These are phyloP conservation scores for Jaminaea rosea DNA, from an alignment of 1,284 basidiomycete genomes.

Conservation along the genomic window DNA sequence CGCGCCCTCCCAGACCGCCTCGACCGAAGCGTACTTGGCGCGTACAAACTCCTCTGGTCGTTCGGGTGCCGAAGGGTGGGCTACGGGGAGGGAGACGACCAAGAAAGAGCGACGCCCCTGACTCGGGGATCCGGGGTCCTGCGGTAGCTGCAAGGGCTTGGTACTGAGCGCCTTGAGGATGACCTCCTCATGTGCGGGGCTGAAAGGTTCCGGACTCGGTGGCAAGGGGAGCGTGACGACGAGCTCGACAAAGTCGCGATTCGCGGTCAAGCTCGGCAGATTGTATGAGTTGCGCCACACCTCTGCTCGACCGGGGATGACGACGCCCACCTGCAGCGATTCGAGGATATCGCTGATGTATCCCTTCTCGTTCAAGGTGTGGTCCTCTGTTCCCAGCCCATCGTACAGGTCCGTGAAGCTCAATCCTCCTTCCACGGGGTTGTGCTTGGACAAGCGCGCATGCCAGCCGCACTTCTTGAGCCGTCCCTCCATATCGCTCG, in stretches of 20 bases:
- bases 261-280: slow-evolving; percentile 25
- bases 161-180: slow-evolving; percentile 8
- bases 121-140: neutral
- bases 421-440: slow-evolving; percentile 1
- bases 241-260: slow-evolving; percentile 41
- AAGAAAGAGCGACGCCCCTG: slow-evolving; percentile 24
- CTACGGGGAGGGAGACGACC: slow-evolving; percentile 27
- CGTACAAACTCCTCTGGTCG: slow-evolving; percentile 19
- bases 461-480: slow-evolving; percentile 31
- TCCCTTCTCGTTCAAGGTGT: slow-evolving; percentile 22
- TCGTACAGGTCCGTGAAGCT: slow-evolving; percentile 23
- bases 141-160: slow-evolving; percentile 5
- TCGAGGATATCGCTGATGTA: slow-evolving; percentile 27
- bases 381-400: slow-evolving; percentile 21
- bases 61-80: slow-evolving; percentile 16
- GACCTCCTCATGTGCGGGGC: slow-evolving; percentile 18
- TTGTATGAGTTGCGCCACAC: slow-evolving; percentile 35
- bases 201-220: slow-evolving; percentile 23
- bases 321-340: slow-evolving; percentile 16
- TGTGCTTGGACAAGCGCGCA: neutral
- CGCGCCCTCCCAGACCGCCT: slow-evolving; percentile 24
- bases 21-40: slow-evolving; percentile 33
- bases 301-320: slow-evolving; percentile 18
- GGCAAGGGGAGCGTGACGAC: slow-evolving; percentile 34
- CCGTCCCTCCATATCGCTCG: slow-evolving; percentile 8